Percentiles rank a stretch among this genome's conserved stretches.
Evolutionary conservation across 805 yeast species (phyloP).

Genomic region (Yarrowia bubula): DNA sequence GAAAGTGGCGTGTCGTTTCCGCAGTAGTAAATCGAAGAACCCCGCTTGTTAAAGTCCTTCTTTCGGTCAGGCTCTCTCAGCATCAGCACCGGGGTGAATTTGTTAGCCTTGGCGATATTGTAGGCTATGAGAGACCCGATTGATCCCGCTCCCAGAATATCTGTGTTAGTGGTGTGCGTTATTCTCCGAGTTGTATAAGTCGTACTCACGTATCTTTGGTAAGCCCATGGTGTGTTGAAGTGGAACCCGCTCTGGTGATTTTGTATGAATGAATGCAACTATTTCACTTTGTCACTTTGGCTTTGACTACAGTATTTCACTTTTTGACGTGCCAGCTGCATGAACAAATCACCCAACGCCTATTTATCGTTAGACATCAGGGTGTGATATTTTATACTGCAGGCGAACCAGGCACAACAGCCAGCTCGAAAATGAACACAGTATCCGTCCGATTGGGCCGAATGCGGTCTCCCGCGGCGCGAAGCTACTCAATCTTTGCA

Average conservation of each 20-base stretch:
- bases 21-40: slow-evolving; percentile 42
- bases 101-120: slow-evolving; percentile 42
- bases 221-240: not conserved
- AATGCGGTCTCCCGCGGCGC: not conserved
- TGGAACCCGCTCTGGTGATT: not conserved
- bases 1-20: slow-evolving; percentile 28
- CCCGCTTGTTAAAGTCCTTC: slow-evolving; percentile 44
- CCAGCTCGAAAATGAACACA: not conserved
- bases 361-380: not conserved
- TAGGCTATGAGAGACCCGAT: slow-evolving; percentile 54
- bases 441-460: slow-evolving; percentile 7
- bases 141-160: slow-evolving; percentile 53
- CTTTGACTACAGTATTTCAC: too few relatives aligned
- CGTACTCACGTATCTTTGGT: slow-evolving; percentile 12
- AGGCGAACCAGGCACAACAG: not conserved
- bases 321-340: not conserved
- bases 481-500: slow-evolving; percentile 21
- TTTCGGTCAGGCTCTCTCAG: slow-evolving; percentile 46
- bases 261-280: not conserved
- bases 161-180: not conserved
- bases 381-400: slow-evolving; percentile 8
- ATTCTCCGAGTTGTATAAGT: too few relatives aligned
- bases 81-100: slow-evolving; percentile 45
- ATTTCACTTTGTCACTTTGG: not conserved
- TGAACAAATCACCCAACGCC: slow-evolving; percentile 17